Conservation (phyloP, 2,329 filamentous ascomycete genomes). For the Aspergillus clavatus region DNA sequence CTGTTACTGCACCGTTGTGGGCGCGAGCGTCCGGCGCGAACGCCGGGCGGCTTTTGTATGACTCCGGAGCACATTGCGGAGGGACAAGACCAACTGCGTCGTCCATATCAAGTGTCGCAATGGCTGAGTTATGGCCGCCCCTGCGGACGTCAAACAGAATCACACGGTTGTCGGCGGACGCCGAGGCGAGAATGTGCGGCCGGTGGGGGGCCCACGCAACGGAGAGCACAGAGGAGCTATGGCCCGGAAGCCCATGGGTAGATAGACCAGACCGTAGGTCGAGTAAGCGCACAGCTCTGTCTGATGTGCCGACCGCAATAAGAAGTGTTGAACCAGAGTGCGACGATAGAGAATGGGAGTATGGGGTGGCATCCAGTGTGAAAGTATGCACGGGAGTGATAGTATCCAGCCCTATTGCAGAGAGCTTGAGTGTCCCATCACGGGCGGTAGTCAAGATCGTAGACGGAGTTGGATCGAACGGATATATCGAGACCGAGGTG, state of each 20-base stretch:
- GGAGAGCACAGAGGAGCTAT: constrained; percentile 62
- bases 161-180: constrained; percentile 76
- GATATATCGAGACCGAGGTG: constrained; percentile 46
- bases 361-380: constrained; percentile 43
- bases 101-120: constrained; percentile 78
- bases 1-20: constrained; percentile 78
- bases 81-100: constrained; percentile 65
- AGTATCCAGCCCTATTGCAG: constrained; percentile 32
- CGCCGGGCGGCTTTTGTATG: constrained; percentile 34
- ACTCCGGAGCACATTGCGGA: constrained; percentile 26
- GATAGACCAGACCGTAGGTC: constrained; percentile 78
- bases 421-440: constrained; percentile 44
- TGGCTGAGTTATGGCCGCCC: constrained; percentile 59
- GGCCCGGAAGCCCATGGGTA: constrained; percentile 66
- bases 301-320: constrained; percentile 82
- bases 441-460: constrained; percentile 45
- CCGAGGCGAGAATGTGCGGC: constrained; percentile 75
- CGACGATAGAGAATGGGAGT: constrained; percentile 66
- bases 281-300: constrained; percentile 76
- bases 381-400: constrained; percentile 46
- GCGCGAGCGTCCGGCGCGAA: constrained; percentile 52
- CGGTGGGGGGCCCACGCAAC: constrained; percentile 76
- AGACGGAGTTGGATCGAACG: constrained; percentile 44
- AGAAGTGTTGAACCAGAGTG: constrained; percentile 65
- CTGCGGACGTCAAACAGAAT: constrained; percentile 84